Base-by-base conservation (phyloP, 163 green algal genomes). In the Scenedesmus sp. region DNA sequence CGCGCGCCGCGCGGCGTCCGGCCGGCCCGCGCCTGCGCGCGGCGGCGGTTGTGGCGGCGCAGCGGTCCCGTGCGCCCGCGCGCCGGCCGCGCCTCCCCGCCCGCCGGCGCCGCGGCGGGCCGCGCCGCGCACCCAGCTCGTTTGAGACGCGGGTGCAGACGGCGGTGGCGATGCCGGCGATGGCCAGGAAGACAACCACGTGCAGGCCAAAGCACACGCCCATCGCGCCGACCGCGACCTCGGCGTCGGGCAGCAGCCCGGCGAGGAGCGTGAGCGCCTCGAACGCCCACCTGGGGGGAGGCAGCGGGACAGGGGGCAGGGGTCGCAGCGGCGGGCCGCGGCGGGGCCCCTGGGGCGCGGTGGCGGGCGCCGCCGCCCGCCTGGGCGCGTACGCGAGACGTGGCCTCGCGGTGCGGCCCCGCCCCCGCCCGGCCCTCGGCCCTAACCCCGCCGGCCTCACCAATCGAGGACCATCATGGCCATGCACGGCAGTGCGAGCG, bases 391-490 rank as follows among this genome's bases (percentile, higher is more conserved):
- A n/a, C n/a, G n/a, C n/a, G n/a, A n/a, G n/a, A n/a, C n/a, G n/a
- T n/a, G n/a, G n/a, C n/a, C n/a, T n/a, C n/a, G n/a, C n/a, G n/a
- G n/a, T n/a, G n/a, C n/a, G n/a, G n/a, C n/a, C n/a, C n/a, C n/a
- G n/a, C n/a, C n/a, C n/a, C n/a, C n/a, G n/a, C n/a, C n/a, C n/a
- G n/a, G n/a, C n/a, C n/a, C n/a, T n/a, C n/a, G n/a, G n/a, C n/a
- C n/a, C n/a, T n/a, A n/a, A n/a, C n/a, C n/a, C n/a, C n/a, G n/a
- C n/a, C n/a, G n/a, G n/a, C n/a, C n/a, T n/a, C 36, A 77, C 70
- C 73, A 74, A 31, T 73, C 73, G 31, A 80, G 73, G 60, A 60
- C 73, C 4, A 73, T 74, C 60, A 80, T 73, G 33, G 73, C 73
- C 44, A 33, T 44, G 5, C 26, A 33, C 10, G 73, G 73, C 18